phyloP scores from a whole-genome alignment of 2,329 filamentous ascomycete genomes.

The Fusarium anthophilum region DNA sequence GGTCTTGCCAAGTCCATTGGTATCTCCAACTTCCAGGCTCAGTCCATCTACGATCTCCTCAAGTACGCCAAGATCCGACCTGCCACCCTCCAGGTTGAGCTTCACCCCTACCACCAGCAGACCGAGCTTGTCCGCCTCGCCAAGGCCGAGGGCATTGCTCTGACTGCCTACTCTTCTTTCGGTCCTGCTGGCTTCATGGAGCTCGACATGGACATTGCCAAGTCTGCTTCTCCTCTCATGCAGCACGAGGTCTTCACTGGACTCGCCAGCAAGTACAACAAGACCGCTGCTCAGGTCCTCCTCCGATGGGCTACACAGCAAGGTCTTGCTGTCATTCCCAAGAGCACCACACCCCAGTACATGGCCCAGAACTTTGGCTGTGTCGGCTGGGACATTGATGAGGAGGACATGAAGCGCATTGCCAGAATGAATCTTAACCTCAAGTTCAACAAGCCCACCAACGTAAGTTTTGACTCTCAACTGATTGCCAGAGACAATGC shows the following conservation, averaged over 20 bases:
- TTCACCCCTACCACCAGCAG: constrained; percentile 90
- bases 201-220: constrained; percentile 70
- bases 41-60: constrained; percentile 81
- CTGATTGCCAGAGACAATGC: not conserved
- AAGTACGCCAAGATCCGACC: constrained; percentile 79
- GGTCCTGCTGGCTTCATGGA: constrained; percentile 83
- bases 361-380: constrained; percentile 75
- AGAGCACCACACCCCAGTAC: constrained; percentile 66
- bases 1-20: constrained; percentile 79
- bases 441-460: constrained; percentile 80
- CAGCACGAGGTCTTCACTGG: constrained; percentile 71
- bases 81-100: constrained; percentile 86
- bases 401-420: constrained; percentile 74
- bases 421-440: constrained; percentile 70
- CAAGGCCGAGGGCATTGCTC: constrained; percentile 73
- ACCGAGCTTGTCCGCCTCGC: constrained; percentile 74
- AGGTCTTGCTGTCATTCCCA: constrained; percentile 83
- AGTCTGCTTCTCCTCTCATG: constrained; percentile 74
- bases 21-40: constrained; percentile 83
- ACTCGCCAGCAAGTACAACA: constrained; percentile 75
- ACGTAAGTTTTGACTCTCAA: constrained; percentile 60
- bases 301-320: constrained; percentile 89
- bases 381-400: constrained; percentile 70
- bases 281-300: constrained; percentile 81
- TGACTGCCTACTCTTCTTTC: constrained; percentile 88